A percentile compares a stretch with the other conserved stretches of the same genome.
These are phyloP conservation scores for Trichoderma gamsii DNA, from an alignment of 495 filamentous ascomycete species.

Conservation along the genomic window DNA sequence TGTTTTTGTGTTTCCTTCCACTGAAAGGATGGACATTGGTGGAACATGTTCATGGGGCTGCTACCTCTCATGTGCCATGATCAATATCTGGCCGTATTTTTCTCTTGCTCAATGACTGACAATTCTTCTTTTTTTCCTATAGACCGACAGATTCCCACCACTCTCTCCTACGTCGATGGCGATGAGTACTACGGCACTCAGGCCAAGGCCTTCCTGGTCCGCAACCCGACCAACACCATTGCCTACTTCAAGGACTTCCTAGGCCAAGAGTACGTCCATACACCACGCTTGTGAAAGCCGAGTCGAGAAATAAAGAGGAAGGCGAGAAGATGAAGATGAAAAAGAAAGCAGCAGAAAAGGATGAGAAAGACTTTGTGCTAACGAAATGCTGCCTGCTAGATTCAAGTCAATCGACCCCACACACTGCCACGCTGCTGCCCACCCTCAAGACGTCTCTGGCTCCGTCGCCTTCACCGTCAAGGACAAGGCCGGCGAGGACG, in stretches of 20 bases:
- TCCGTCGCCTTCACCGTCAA: slow-evolving; percentile 76
- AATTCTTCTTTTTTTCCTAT: slow-evolving; percentile 18
- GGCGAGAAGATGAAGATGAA: not conserved
- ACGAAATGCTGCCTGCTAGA: slow-evolving; percentile 31
- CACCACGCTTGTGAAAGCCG: no score
- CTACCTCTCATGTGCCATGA: not conserved
- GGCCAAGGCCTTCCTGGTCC: slow-evolving; percentile 85
- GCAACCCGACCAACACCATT: slow-evolving; percentile 87
- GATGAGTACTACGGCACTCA: slow-evolving; percentile 96
- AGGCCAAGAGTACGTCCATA: slow-evolving; percentile 67
- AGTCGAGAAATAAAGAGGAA: not conserved
- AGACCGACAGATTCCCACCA: slow-evolving; percentile 96
- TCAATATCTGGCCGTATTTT: not conserved
- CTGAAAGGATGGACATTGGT: not conserved
- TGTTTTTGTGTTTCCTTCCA: slow-evolving; percentile 23
- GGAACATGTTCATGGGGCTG: not conserved
- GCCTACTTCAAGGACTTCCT: slow-evolving; percentile 94
- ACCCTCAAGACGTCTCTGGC: slow-evolving; percentile 69
- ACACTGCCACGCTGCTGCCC: slow-evolving; percentile 86
- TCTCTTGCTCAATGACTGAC: slow-evolving; percentile 18
- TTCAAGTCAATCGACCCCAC: slow-evolving; percentile 96
- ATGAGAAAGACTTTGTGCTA: no score
- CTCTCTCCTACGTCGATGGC: slow-evolving; percentile 87
- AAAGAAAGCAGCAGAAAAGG: not conserved
- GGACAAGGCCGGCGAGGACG: slow-evolving; percentile 61